A percentile compares a stretch with the other conserved stretches of the same genome.
Conservation (phyloP, 1,139 yeast species). For the Blastobotrys raffinosifermentans region DNA sequence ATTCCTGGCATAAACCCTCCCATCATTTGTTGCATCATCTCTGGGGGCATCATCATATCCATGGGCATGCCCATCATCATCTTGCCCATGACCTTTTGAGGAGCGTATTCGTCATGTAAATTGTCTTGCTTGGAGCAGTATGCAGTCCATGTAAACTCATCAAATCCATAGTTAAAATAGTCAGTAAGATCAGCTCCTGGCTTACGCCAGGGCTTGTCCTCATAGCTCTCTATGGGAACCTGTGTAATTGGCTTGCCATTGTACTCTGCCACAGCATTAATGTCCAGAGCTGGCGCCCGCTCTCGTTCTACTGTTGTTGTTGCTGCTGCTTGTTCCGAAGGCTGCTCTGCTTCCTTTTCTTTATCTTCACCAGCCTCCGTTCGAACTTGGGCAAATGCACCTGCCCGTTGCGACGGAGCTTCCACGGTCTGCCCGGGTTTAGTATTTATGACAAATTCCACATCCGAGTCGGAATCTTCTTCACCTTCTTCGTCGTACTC, state of each 20-base stretch:
- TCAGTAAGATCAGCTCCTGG: conserved; percentile 95
- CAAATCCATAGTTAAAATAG: conserved; percentile 93
- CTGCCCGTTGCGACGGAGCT: conserved; percentile 26
- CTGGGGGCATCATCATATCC: conserved; percentile 21
- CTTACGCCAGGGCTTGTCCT: conserved; percentile 96
- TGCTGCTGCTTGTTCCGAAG: conserved; percentile 23
- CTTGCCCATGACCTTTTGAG: conserved; percentile 36
- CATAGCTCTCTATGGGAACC: conserved; percentile 73
- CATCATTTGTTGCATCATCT: conserved; percentile 18
- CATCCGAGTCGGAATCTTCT: conserved; percentile 41
- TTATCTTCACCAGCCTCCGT: conserved; percentile 20
- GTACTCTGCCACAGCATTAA: conserved; percentile 70
- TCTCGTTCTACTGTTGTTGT: conserved; percentile 32
- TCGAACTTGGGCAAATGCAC: conserved; percentile 15
- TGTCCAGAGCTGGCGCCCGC: conserved; percentile 48
- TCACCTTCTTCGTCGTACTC: conserved; percentile 31
- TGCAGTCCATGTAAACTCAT: conserved; percentile 93
- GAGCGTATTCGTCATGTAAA: conserved; percentile 72
- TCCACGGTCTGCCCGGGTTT: conserved; percentile 34
- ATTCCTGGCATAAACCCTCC: conserved; percentile 27
- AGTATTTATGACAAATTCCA: conserved; percentile 57
- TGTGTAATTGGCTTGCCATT: conserved; percentile 83
- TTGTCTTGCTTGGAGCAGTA: conserved; percentile 87
- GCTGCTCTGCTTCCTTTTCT: conserved; percentile 11
- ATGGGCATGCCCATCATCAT: conserved; percentile 20